Conservation (phyloP, 495 filamentous ascomycete species). For the Aspergillus mulundensis region DNA sequence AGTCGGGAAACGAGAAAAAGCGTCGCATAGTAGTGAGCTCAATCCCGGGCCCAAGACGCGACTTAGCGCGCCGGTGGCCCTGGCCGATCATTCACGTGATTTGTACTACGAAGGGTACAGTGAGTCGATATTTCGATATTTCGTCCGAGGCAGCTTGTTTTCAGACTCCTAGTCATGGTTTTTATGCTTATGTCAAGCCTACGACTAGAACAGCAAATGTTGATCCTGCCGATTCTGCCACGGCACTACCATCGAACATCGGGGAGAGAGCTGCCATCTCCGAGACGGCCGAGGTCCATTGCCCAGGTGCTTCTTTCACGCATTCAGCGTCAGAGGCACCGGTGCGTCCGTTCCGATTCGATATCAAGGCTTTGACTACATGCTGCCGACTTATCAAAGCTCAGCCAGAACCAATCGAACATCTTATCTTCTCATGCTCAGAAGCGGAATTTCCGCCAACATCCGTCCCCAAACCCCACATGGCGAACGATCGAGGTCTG, state of each 20-base stretch:
- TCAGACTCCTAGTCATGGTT: too few relatives aligned
- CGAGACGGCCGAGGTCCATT: neutral
- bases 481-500: neutral
- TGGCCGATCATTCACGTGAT: neutral
- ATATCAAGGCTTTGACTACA: neutral
- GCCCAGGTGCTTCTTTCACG: neutral
- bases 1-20: neutral
- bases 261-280: neutral
- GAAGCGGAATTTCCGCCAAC: slow-evolving; percentile 1
- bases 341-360: neutral
- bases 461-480: neutral
- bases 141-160: too few relatives aligned
- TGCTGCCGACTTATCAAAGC: neutral
- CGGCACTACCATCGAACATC: neutral
- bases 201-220: neutral
- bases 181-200: neutral
- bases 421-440: neutral
- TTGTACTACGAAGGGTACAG: neutral
- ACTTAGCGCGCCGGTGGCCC: neutral
- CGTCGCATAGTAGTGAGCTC: too few relatives aligned
- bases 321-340: neutral
- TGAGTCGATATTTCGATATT: neutral
- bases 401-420: neutral
- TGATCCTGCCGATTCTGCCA: neutral
- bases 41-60: neutral